phyloP scores from a whole-genome alignment of 2,329 filamentous ascomycete species.

The Metarhizium guizhouense region DNA sequence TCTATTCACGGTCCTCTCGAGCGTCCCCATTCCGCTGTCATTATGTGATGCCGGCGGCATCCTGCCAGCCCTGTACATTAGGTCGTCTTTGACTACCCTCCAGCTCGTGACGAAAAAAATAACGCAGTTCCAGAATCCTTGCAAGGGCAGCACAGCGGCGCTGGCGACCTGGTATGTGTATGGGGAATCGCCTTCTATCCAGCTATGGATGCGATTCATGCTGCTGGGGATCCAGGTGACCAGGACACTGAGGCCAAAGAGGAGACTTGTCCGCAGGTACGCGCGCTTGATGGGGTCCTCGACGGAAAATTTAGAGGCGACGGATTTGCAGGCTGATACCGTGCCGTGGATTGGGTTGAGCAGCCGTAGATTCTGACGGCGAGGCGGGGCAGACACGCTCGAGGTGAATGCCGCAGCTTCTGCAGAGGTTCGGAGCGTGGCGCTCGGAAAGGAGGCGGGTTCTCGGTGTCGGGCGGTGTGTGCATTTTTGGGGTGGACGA shows the following conservation, averaged over 20 bases:
- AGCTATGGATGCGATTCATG: slow-evolving; percentile 64
- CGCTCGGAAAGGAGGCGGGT: not conserved
- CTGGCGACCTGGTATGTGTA: slow-evolving; percentile 62
- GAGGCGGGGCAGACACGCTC: slow-evolving; percentile 14
- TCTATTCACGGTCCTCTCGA: slow-evolving; percentile 3
- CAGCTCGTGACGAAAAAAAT: slow-evolving; percentile 65
- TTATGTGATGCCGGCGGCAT: not conserved
- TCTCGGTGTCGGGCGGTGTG: slow-evolving; percentile 14
- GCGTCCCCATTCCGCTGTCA: slow-evolving; percentile 2
- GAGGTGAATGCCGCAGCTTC: slow-evolving; percentile 24
- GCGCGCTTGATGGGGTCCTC: slow-evolving; percentile 50
- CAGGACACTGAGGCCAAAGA: slow-evolving; percentile 51
- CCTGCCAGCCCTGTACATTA: slow-evolving; percentile 1
- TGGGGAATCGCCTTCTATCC: slow-evolving; percentile 42
- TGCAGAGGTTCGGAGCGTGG: slow-evolving; percentile 10
- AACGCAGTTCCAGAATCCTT: slow-evolving; percentile 72
- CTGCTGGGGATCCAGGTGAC: slow-evolving; percentile 59
- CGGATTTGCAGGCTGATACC: slow-evolving; percentile 20
- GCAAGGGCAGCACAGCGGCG: slow-evolving; percentile 64
- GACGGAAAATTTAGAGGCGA: slow-evolving; percentile 23
- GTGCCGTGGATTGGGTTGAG: slow-evolving; percentile 7
- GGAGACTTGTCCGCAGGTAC: slow-evolving; percentile 51
- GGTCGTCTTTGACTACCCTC: slow-evolving; percentile 15
- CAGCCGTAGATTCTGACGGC: slow-evolving; percentile 1
- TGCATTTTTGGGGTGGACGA: slow-evolving; percentile 14